Conservation (phyloP, 352 stramenopile species). For the Phytophthora melonis region DNA sequence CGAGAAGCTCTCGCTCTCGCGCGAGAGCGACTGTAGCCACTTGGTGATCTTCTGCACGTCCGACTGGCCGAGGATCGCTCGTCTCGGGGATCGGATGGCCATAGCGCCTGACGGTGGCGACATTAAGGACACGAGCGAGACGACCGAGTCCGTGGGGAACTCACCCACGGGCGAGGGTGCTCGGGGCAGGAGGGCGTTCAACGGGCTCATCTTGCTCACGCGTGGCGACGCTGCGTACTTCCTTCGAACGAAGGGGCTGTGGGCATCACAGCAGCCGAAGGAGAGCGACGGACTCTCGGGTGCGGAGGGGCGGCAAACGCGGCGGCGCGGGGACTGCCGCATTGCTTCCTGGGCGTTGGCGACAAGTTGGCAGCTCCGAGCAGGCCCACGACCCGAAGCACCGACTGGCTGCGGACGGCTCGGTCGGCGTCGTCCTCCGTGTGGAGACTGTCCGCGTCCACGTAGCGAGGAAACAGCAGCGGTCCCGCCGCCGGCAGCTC, state of each 20-base stretch:
- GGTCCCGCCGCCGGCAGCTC: background rate
- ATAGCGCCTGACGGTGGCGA: constrained; percentile 6
- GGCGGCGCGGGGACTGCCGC: constrained; percentile 16
- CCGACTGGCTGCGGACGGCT: constrained; percentile 15
- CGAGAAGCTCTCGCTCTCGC: constrained; percentile 51
- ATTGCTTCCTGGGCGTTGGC: constrained; percentile 16
- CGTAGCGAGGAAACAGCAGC: constrained; percentile 33
- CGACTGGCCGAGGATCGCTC: constrained; percentile 46
- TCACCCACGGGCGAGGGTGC: constrained; percentile 48
- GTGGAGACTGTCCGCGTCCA: constrained; percentile 35
- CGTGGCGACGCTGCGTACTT: constrained; percentile 25
- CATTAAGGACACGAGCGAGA: constrained; percentile 17
- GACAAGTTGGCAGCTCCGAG: constrained; percentile 4
- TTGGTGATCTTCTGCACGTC: constrained; percentile 72
- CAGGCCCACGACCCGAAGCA: constrained; percentile 27
- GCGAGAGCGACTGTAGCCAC: constrained; percentile 67
- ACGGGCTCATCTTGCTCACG: constrained; percentile 26
- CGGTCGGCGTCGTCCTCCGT: constrained; percentile 20
- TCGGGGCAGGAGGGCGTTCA: constrained; percentile 21
- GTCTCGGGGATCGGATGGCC: constrained; percentile 22
- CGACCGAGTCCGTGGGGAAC: constrained; percentile 38
- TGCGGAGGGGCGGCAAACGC: constrained; percentile 17
- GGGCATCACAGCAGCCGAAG: background rate
- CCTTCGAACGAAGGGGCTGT: constrained; percentile 22
- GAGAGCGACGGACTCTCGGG: constrained; percentile 1